Conservation (phyloP, 345 rosid species). For the Citrus cavaleriei region DNA sequence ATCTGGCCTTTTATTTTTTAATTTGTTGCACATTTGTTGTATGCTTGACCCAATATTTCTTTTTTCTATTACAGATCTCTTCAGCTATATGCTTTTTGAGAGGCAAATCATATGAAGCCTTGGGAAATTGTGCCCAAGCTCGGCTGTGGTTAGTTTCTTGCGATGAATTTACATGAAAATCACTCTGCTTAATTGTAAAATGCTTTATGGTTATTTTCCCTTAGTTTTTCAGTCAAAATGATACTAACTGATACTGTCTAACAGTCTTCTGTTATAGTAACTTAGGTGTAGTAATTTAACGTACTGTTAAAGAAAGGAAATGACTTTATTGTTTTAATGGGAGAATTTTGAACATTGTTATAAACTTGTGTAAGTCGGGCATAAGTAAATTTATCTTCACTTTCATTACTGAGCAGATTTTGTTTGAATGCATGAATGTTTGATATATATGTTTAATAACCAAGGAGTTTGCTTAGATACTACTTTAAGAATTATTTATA, state of each 20-base stretch:
- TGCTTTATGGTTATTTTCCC: neutral
- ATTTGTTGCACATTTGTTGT: neutral
- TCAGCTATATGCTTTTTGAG: constrained; percentile 92
- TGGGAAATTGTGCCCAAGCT: constrained; percentile 88
- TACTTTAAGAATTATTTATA: neutral
- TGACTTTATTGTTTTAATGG: neutral
- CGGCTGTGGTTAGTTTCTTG: constrained; percentile 64
- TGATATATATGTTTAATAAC: neutral
- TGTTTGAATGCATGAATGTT: neutral
- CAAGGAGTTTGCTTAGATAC: neutral
- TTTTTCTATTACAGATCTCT: constrained; percentile 50
- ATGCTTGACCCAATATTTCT: neutral
- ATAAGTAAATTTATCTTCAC: neutral
- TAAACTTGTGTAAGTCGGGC: neutral
- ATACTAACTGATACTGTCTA: neutral
- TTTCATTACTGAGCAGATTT: neutral
- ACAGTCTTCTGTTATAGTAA: neutral
- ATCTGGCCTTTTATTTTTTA: neutral
- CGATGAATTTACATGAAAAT: neutral
- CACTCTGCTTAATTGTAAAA: neutral
- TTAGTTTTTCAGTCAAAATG: neutral
- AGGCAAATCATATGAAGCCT: constrained; percentile 91
- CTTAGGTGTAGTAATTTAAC: neutral
- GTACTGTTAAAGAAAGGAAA: neutral
- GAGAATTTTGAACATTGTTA: neutral